A percentile compares a stretch with the other conserved stretches of the same genome.
phyloP scores from a whole-genome alignment of 495 filamentous ascomycete species.

The Hypoxylon intermedium region DNA sequence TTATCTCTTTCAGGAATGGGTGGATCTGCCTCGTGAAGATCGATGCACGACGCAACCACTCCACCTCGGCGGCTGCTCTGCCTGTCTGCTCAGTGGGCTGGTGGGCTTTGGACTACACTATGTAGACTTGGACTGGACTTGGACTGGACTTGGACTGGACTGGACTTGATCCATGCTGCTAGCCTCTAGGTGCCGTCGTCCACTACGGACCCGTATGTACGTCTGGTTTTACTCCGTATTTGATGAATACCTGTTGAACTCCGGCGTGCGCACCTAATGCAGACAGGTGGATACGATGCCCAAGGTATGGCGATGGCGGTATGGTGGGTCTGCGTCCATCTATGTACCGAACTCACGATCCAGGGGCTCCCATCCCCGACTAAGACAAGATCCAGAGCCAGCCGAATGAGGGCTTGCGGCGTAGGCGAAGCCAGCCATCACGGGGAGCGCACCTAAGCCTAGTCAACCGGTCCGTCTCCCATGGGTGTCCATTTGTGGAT shows the following conservation, averaged over 20 bases:
- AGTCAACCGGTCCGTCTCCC: conserved; percentile 1
- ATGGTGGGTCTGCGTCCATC: conserved; percentile 7
- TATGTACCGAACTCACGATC: conserved; percentile 36
- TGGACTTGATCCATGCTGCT: conserved; percentile 19
- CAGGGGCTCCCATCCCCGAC: conserved; percentile 27
- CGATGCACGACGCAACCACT: conserved; percentile 31
- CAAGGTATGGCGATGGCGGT: too few species aligned
- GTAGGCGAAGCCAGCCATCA: conserved; percentile 32
- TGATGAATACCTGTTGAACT: conserved; percentile 3
- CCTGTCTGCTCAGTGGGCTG: neutral
- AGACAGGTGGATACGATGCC: conserved; percentile 21
- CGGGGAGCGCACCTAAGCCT: conserved; percentile 17
- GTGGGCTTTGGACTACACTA: too few species aligned
- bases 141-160: too few species aligned
- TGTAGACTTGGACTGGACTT: too few species aligned
- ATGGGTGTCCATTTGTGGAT: conserved; percentile 10
- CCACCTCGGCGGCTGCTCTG: conserved; percentile 20
- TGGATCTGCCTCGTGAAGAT: conserved; percentile 36
- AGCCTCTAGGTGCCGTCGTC: too few species aligned
- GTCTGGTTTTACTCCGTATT: conserved; percentile 17
- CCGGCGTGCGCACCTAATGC: conserved; percentile 5
- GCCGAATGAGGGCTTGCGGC: conserved; percentile 22
- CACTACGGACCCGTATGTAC: too few species aligned
- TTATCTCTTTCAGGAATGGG: conserved; percentile 37
- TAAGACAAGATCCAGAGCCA: conserved; percentile 37